These are phyloP conservation scores for Rostrohypoxylon terebratum DNA, from an alignment of 495 filamentous ascomycete genomes.

Conservation along the genomic window DNA sequence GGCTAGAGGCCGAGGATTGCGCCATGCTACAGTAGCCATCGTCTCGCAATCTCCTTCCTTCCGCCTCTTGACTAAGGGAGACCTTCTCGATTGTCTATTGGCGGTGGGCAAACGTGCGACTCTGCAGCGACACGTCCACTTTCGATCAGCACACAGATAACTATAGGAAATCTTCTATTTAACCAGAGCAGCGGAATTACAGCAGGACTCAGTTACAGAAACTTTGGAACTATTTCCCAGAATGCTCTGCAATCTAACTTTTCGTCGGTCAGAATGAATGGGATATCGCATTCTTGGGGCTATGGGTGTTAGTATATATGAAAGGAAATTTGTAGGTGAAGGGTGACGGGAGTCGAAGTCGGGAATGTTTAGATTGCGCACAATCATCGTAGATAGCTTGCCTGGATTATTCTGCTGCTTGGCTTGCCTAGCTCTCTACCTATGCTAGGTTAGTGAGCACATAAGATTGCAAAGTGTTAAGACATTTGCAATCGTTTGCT, in stretches of 20 bases:
- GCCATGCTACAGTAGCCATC: constrained; percentile 4
- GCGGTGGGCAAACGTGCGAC: background rate
- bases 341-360: too few relatives aligned
- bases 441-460: constrained; percentile 25
- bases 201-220: background rate
- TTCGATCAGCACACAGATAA: constrained; percentile 9
- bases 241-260: constrained; percentile 5
- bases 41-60: constrained; percentile 6
- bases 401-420: constrained; percentile 35
- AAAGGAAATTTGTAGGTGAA: background rate
- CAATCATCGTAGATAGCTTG: constrained; percentile 44
- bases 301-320: constrained; percentile 5
- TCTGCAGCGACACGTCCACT: background rate
- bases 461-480: constrained; percentile 35
- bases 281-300: background rate
- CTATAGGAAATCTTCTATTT: constrained; percentile 11
- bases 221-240: background rate
- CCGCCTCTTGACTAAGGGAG: background rate
- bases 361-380: constrained; percentile 37
- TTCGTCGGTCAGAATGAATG: constrained; percentile 4
- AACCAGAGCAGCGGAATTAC: background rate
- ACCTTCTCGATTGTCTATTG: background rate
- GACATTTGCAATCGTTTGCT: constrained; percentile 33
- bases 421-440: constrained; percentile 29
- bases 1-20: background rate